Evolutionary conservation across 192 early-diverging fungal species (phyloP).

Genomic region (Coemansia erecta): DNA sequence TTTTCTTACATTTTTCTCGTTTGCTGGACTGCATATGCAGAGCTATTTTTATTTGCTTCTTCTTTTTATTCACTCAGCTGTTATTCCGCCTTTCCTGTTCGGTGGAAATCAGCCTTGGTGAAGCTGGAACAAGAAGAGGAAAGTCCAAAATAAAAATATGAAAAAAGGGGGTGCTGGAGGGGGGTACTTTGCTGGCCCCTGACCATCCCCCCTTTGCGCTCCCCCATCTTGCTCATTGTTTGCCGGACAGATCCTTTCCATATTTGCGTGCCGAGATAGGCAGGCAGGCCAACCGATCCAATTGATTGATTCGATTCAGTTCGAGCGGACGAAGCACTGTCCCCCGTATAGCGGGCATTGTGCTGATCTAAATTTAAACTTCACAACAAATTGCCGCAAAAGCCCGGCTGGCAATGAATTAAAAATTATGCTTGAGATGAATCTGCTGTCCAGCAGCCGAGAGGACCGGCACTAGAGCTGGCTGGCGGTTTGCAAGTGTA

Average conservation of each 20-base stretch:
- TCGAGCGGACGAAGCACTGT: too few species aligned
- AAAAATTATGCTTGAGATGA: too few species aligned
- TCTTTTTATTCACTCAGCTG: conserved; percentile 4
- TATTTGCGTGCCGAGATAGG: neutral
- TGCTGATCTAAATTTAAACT: too few species aligned
- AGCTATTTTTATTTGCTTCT: neutral
- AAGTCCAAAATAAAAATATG: conserved; percentile 2
- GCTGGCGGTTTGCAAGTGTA: too few species aligned
- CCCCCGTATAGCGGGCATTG: too few species aligned
- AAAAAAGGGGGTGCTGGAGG: neutral
- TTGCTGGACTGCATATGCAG: conserved; percentile 10
- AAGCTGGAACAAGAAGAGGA: too few species aligned
- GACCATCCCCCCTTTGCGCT: conserved; percentile 1
- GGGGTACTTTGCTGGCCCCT: conserved; percentile 4
- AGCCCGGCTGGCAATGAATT: too few species aligned
- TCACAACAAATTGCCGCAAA: too few species aligned
- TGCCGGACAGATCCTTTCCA: neutral
- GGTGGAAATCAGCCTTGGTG: too few species aligned
- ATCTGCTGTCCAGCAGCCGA: too few species aligned
- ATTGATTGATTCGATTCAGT: too few species aligned
- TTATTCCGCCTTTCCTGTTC: neutral
- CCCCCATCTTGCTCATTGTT: neutral
- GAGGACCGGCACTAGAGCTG: too few species aligned
- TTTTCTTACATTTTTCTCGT: neutral
- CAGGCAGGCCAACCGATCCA: neutral